These are phyloP conservation scores for Verticillium tricorpus DNA, from an alignment of 2,329 filamentous ascomycete species.

Conservation along the genomic window DNA sequence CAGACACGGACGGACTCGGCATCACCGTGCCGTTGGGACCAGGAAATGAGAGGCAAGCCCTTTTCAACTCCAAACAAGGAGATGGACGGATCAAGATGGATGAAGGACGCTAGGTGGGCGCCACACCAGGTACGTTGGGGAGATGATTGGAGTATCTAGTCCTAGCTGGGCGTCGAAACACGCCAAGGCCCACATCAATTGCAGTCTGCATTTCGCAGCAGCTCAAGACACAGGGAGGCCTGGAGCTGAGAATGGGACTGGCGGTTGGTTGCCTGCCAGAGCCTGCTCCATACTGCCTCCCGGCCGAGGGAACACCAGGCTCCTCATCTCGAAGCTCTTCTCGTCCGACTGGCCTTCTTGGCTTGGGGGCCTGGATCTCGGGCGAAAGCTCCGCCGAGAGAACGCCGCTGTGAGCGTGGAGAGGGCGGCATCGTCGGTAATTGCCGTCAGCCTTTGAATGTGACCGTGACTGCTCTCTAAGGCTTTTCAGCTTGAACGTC, in stretches of 20 bases:
- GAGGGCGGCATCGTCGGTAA: background rate
- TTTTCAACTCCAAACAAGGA: background rate
- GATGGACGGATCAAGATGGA: background rate
- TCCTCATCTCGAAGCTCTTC: too few species aligned
- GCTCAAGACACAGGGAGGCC: background rate
- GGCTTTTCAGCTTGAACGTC: background rate
- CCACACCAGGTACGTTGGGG: background rate
- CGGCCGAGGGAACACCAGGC: too few species aligned
- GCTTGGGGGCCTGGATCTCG: background rate
- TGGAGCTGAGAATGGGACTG: too few species aligned
- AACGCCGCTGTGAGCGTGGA: background rate
- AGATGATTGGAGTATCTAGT: background rate
- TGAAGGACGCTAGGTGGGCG: background rate
- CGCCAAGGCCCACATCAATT: background rate
- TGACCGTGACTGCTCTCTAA: too few species aligned
- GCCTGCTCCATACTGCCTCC: too few species aligned
- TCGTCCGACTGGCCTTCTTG: background rate
- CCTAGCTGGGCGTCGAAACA: background rate
- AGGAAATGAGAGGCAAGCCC: background rate
- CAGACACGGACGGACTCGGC: background rate
- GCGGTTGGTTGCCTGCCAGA: too few species aligned
- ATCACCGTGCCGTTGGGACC: background rate
- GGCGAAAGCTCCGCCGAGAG: background rate
- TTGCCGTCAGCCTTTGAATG: background rate
- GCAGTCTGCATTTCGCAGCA: background rate